Base-by-base conservation (phyloP, 2,329 filamentous ascomycete genomes). In the Ophiostoma ulmi region DNA sequence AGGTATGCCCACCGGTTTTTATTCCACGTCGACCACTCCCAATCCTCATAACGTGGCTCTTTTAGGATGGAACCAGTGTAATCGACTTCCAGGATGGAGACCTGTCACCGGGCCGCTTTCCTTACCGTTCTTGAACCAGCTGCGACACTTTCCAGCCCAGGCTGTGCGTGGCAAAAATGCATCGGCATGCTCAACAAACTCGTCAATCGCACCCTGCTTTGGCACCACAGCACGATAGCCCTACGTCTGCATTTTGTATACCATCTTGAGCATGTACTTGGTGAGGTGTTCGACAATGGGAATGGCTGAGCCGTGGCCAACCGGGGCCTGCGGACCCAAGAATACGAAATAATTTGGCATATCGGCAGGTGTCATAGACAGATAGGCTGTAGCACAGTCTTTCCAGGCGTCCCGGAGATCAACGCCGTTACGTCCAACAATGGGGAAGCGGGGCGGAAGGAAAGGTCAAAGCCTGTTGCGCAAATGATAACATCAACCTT, bases 11-110 rank as follows among this genome's bases (percentile, higher is more conserved):
- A 75, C 0, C 74, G 69, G 66, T 75, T 74, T 35, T 70, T 69
- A 76, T 91, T 80, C 75, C 91, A 88, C 38, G 69, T 7, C 26
- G 64, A 65, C 71, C 70, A 73, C 44, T 72, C 70, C 63, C 65
- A 74, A 69, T 74, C 73, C 70, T 74, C 73, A 52, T 71, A 73
- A 1, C 72, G 70, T 3, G 72, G 72, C 65, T 73, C 70, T 2
- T 38, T 1, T 22, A 73, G 41, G 7, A 8, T 74, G 71, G 41
- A 74, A 74, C 71, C 71, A 74, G 63, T 74, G 73, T 35, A 74
- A 48, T 3, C 73, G 72, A 39, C 73, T 74, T 41, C 73, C 73
- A 1, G 73, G 73, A 44, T 74, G 73, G 14, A 74, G 68, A 6
- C 63, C 72, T 5, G 67, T 72, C 14, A 74, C 70, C 2, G 72